Conservation (phyloP, 2,329 filamentous ascomycete genomes). For the Trichoderma sp. region DNA sequence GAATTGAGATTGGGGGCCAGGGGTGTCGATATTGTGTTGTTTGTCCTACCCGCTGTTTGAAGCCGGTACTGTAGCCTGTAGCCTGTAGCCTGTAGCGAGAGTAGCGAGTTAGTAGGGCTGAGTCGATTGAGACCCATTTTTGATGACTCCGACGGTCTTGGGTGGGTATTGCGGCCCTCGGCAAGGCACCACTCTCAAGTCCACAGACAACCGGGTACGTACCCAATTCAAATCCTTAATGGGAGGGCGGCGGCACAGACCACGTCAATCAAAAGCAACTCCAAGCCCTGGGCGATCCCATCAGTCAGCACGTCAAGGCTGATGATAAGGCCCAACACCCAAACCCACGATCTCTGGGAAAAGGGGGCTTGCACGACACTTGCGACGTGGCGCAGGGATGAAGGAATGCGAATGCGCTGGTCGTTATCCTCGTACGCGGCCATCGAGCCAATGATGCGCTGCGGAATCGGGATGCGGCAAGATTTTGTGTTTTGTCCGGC, state of each 20-base stretch:
- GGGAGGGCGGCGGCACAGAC: slow-evolving; percentile 15
- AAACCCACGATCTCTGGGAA: background rate
- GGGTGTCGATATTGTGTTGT: background rate
- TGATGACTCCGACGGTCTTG: background rate
- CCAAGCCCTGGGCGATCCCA: background rate
- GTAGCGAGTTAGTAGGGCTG: slow-evolving; percentile 13
- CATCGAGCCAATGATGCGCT: background rate
- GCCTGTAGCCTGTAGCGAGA: background rate
- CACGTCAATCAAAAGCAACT: background rate
- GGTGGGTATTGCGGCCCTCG: background rate
- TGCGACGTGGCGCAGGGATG: slow-evolving; percentile 10
- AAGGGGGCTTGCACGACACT: background rate
- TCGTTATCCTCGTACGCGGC: background rate
- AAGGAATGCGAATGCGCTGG: background rate
- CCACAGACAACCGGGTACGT: background rate
- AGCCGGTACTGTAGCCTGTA: background rate
- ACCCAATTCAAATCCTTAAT: background rate
- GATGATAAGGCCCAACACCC: background rate
- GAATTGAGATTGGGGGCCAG: background rate
- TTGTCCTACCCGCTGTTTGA: background rate
- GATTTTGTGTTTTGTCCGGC: background rate
- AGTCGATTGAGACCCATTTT: background rate
- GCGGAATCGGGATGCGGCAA: background rate
- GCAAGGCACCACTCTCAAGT: background rate
- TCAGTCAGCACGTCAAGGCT: slow-evolving; percentile 5